phyloP scores from a whole-genome alignment of 768 basidiomycete genomes.

The Astraeus odoratus region DNA sequence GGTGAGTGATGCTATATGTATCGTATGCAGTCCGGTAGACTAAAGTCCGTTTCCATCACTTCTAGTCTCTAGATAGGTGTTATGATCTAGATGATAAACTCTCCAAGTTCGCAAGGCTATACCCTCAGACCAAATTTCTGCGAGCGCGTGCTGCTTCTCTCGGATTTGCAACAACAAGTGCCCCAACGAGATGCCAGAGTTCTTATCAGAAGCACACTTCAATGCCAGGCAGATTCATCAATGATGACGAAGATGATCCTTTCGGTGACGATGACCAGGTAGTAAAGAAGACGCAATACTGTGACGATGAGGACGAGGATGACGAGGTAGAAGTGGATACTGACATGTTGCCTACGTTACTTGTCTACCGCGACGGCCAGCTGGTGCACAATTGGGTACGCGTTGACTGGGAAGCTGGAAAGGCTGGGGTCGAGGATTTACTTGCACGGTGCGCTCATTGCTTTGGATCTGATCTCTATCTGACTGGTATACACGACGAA shows the following conservation, averaged over 20 bases:
- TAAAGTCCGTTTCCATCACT: constrained; percentile 8
- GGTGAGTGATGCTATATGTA: constrained; percentile 36
- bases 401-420: constrained; percentile 64
- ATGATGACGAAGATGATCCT: constrained; percentile 45
- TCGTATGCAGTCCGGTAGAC: neutral
- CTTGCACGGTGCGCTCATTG: constrained; percentile 40
- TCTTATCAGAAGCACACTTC: neutral
- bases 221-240: constrained; percentile 26
- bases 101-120: constrained; percentile 57
- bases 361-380: constrained; percentile 73
- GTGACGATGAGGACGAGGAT: constrained; percentile 36
- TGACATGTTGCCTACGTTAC: constrained; percentile 72
- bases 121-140: constrained; percentile 75
- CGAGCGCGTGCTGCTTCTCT: constrained; percentile 69
- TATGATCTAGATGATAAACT: constrained; percentile 63
- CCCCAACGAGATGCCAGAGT: constrained; percentile 13
- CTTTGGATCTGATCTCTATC: neutral
- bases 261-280: constrained; percentile 31
- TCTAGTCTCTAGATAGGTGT: constrained; percentile 73
- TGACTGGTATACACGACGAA: neutral
- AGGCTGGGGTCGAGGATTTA: constrained; percentile 52
- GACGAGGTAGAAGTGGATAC: constrained; percentile 64
- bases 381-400: constrained; percentile 87
- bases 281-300: constrained; percentile 23
- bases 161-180: constrained; percentile 51